Evolutionary conservation across 306 rosid genomes (phyloP), one percentile per base, ranked within the genome.

Genomic region (Inga oerstediana): DNA sequence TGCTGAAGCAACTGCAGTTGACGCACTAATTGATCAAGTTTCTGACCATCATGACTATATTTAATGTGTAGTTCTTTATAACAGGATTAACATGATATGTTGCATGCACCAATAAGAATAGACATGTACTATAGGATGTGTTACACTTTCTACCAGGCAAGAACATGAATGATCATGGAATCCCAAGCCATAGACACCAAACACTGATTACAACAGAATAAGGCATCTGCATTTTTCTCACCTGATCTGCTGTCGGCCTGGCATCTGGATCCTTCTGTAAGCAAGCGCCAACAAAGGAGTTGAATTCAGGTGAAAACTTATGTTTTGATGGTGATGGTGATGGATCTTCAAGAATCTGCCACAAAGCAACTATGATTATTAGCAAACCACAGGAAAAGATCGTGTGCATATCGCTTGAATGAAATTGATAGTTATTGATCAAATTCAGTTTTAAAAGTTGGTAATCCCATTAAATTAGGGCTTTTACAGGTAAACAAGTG

Each of bases 161-260:
- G 45, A 77, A 77, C 56, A 69, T 27, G 62, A 72, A 52, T 52
- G 83, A 70, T 20, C 68, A 58, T 35, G 54, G 79, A 70, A 51
- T 54, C 45, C 79, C 68, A 83, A 76, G 77, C 10, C 68, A 46
- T 4, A 46, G 65, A 46, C 77, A 54, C 81, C 35, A 81, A 39
- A 80, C 68, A 80, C 39, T 35, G 72, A 44, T 74, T 73, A 45
- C 44, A 59, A 82, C 72, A 84, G 46, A 66, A 45, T 58, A 45
- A 62, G 27, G 79, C 59, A 72, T 82, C 73, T 69, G 54, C 56
- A 74, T 81, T 66, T 74, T 64, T 79, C 88, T 87, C 46, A 91
- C 99, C 92, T 93, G 94, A 72, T 96, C 99, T 66, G 99, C 98
- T 20, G 99, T 93, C 79, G 98, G 98, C 82, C 99, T 91, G 61